Evolutionary conservation across 2,329 filamentous ascomycete genomes (phyloP).

Genomic region (Pseudogymnoascus sp.): DNA sequence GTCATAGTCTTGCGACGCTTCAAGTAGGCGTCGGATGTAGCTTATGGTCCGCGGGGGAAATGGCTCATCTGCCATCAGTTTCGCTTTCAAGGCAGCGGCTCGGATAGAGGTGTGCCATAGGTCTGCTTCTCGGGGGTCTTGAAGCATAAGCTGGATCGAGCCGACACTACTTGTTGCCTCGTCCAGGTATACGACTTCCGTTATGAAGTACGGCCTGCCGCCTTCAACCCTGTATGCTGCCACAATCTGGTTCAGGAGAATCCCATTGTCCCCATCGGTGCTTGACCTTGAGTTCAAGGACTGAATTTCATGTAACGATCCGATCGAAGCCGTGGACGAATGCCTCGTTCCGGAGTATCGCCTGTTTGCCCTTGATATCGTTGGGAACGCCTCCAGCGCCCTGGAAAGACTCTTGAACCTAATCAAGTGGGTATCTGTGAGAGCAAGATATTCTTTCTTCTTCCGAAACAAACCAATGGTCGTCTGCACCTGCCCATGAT

Average conservation of each 20-base stretch:
- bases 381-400: slow-evolving; percentile 54
- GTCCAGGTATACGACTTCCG: slow-evolving; percentile 60
- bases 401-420: slow-evolving; percentile 60
- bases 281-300: slow-evolving; percentile 39
- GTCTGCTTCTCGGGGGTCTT: slow-evolving; percentile 55
- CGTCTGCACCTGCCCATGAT: slow-evolving; percentile 60
- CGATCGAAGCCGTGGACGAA: slow-evolving; percentile 47
- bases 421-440: slow-evolving; percentile 60
- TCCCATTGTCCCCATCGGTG: slow-evolving; percentile 43
- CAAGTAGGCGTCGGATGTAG: slow-evolving; percentile 52
- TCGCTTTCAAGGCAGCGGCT: slow-evolving; percentile 46
- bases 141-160: slow-evolving; percentile 55
- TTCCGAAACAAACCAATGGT: slow-evolving; percentile 62
- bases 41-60: slow-evolving; percentile 53
- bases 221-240: slow-evolving; percentile 60
- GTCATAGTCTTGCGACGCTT: slow-evolving; percentile 60
- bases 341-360: slow-evolving; percentile 42
- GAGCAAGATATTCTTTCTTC: slow-evolving; percentile 62
- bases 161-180: slow-evolving; percentile 53
- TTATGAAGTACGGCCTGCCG: slow-evolving; percentile 54
- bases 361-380: slow-evolving; percentile 29
- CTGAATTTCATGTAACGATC: slow-evolving; percentile 53
- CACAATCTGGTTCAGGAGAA: slow-evolving; percentile 56
- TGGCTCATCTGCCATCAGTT: slow-evolving; percentile 40
- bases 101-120: slow-evolving; percentile 56